phyloP scores from a whole-genome alignment of 2,329 filamentous ascomycete genomes.

The Pestalotiopsis sp. region DNA sequence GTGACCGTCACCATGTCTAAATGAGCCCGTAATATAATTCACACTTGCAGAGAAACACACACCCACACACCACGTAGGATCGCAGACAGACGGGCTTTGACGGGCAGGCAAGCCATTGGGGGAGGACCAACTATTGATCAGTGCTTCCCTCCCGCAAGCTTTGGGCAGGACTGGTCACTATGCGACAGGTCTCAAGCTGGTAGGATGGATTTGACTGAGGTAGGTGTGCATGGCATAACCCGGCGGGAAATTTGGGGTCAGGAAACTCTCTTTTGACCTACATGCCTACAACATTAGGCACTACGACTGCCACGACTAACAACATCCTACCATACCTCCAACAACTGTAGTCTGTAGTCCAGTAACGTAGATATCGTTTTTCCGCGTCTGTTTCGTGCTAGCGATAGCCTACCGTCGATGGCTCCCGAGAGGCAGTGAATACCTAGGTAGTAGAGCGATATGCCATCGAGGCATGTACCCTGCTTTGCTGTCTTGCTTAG shows the following conservation, averaged over 20 bases:
- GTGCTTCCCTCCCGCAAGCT: neutral
- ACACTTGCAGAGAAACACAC: neutral
- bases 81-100: neutral
- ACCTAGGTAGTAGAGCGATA: neutral
- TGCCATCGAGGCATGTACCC: neutral
- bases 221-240: neutral
- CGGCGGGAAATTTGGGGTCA: neutral
- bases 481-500: neutral
- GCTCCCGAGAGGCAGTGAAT: neutral
- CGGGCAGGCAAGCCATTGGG: neutral
- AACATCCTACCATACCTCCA: neutral
- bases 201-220: neutral
- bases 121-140: neutral
- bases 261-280: constrained; percentile 3
- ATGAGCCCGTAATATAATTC: neutral
- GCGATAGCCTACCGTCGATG: neutral
- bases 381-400: neutral
- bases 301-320: neutral
- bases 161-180: neutral
- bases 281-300: neutral
- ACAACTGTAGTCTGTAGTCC: too few species aligned
- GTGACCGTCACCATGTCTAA: neutral
- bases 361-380: too few species aligned
- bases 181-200: constrained; percentile 4
- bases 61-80: neutral